phyloP scores from a whole-genome alignment of 83 land plant species.

The Picea abies region DNA sequence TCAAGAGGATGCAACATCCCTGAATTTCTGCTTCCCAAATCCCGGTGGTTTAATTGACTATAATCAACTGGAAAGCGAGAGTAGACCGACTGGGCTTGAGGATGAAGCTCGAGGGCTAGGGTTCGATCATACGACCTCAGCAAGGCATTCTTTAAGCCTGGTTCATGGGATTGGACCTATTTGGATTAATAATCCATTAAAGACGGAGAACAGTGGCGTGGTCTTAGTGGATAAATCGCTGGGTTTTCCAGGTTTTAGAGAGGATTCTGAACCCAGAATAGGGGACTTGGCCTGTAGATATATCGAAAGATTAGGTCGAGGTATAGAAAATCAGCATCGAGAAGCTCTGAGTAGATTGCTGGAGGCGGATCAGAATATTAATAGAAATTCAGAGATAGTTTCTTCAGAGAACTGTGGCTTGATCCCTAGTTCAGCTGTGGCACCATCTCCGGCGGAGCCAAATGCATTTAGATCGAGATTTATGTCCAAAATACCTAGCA shows the following conservation, averaged over 20 bases:
- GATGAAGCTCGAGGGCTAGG: conserved; percentile 2
- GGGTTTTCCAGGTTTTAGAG: background rate
- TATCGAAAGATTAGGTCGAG: background rate
- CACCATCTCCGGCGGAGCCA: background rate
- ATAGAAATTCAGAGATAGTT: background rate
- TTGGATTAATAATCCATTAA: background rate
- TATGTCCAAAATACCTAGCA: conserved; percentile 36
- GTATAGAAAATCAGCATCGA: background rate
- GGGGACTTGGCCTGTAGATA: background rate
- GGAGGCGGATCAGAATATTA: background rate
- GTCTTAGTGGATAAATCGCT: background rate
- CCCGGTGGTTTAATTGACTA: background rate
- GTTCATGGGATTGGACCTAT: background rate
- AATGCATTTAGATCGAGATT: conserved; percentile 27
- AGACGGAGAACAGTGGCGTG: background rate
- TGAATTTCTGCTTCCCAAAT: background rate
- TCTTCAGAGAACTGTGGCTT: background rate
- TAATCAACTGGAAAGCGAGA: background rate
- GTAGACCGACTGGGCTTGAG: background rate
- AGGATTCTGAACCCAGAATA: background rate
- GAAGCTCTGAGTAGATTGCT: background rate
- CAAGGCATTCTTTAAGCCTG: background rate
- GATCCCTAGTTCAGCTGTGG: conserved; percentile 11
- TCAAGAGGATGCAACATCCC: conserved; percentile 12
- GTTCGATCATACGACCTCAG: background rate